Conservation (phyloP, 2,329 filamentous ascomycete species). For the Xylariaceae sp. region DNA sequence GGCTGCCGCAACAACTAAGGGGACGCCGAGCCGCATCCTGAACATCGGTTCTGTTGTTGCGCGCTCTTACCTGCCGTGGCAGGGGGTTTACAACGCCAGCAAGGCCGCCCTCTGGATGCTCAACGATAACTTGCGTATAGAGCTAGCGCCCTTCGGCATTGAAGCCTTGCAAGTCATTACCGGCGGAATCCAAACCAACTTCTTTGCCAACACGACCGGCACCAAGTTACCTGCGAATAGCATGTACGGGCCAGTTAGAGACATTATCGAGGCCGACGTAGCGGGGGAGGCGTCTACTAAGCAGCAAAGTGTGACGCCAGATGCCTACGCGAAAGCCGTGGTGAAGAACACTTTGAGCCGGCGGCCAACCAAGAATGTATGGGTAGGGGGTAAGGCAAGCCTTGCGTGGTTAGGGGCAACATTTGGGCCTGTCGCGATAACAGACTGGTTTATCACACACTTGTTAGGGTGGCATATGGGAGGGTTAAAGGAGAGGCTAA, state of each 20-base stretch:
- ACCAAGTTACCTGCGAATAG: constrained; percentile 10
- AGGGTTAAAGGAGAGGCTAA: constrained; percentile 1
- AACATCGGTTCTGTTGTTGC: constrained; percentile 45
- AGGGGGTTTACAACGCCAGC: constrained; percentile 45
- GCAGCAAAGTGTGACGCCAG: constrained; percentile 11
- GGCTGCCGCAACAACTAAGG: constrained; percentile 24
- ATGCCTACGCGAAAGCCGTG: constrained; percentile 17
- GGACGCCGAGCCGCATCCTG: constrained; percentile 35
- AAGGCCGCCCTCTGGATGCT: constrained; percentile 47
- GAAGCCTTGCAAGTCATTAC: constrained; percentile 40
- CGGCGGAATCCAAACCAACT: constrained; percentile 37
- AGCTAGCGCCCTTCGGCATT: constrained; percentile 41
- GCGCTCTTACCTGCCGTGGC: constrained; percentile 39
- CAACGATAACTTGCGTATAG: constrained; percentile 44
- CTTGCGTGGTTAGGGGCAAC: constrained; percentile 10
- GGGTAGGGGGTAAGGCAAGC: constrained; percentile 15
- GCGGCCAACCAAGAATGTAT: constrained; percentile 13
- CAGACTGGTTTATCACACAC: constrained; percentile 20
- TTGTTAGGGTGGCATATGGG: constrained; percentile 9
- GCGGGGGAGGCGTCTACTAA: constrained; percentile 9
- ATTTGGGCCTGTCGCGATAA: constrained; percentile 10
- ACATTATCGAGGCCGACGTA: constrained; percentile 16
- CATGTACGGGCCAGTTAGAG: constrained; percentile 15
- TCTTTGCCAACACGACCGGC: constrained; percentile 27
- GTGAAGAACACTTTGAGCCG: constrained; percentile 15